Base-by-base conservation (phyloP, 768 basidiomycete species). In the Exsudoporus frostii region DNA sequence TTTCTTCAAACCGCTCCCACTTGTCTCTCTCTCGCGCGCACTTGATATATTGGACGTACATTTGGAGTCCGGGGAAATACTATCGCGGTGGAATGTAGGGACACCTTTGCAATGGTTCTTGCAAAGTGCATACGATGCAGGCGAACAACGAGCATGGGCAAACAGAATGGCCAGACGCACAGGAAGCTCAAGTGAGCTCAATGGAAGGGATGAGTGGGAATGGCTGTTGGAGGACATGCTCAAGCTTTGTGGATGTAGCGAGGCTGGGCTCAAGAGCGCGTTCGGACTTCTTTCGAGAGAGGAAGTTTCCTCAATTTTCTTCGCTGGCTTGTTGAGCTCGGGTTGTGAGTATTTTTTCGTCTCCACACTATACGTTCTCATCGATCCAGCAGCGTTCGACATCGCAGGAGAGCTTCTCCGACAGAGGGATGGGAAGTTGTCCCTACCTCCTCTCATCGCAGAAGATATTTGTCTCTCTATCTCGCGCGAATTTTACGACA, bases 11-110 rank as follows among this genome's bases (percentile, higher is more conserved):
- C 88, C 90, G 2, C 76, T 98, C 6, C 84, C 88, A 0, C 70
- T 86, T 19, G 71, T 82, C 3, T 83, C 89, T 1, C 75, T 98
- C 8, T 95, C 94, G 0, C 81, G 82, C 48, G 84, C 86, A 7
- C 80, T 99, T 37, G 96, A 99, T 66, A 83, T 93, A 46, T 79
- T 98, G 47, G 96, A 98, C 70, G 82, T 96, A 2, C 96, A 98
- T 68, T 79, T 99, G 13, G 92, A 97, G 64, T 89, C 90, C 0
- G 95, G 92, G 20, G 96, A 98, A 70, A 91, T 93, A 40, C 74
- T 99, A 17, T 81, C 90, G 3, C 80, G 92, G 27, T 99, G 95
- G 94, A 80, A 79, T 61, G 88, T 88, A 2, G 80, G 89, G 22
- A 87, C 87, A 2, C 86, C 90, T 2, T 72, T 98, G 40, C 79